These are phyloP conservation scores for Asterophora parasitica DNA, from an alignment of 768 basidiomycete genomes.

Conservation along the genomic window DNA sequence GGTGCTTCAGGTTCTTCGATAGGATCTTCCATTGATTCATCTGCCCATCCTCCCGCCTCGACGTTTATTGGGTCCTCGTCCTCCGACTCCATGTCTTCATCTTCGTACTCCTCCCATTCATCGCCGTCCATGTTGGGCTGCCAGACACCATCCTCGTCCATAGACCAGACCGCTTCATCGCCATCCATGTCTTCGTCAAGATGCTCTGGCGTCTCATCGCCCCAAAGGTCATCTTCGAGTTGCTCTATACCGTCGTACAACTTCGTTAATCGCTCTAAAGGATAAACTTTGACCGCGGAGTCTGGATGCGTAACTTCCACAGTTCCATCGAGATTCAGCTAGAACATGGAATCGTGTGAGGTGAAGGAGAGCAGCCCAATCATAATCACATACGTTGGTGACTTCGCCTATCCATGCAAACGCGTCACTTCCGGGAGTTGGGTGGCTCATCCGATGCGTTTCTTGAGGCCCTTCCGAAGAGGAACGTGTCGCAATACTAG, in stretches of 20 bases:
- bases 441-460: constrained; percentile 35
- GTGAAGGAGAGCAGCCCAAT: constrained; percentile 6
- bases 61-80: constrained; percentile 19
- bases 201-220: constrained; percentile 40
- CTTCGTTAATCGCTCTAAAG: constrained; percentile 65
- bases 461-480: constrained; percentile 34
- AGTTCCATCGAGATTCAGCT: constrained; percentile 74
- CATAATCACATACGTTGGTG: constrained; percentile 44
- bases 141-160: constrained; percentile 44
- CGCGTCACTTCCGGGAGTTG: constrained; percentile 31
- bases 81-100: constrained; percentile 21
- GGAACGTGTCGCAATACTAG: constrained; percentile 45
- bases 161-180: constrained; percentile 36
- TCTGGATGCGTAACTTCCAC: constrained; percentile 72
- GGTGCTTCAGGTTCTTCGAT: not conserved
- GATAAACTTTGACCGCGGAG: constrained; percentile 41
- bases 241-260: constrained; percentile 82
- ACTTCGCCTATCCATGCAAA: constrained; percentile 89
- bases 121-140: constrained; percentile 37
- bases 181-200: constrained; percentile 40
- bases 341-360: constrained; percentile 6
- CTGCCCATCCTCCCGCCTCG: constrained; percentile 15
- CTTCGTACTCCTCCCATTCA: constrained; percentile 34
- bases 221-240: constrained; percentile 66
- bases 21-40: constrained; percentile 8